These are phyloP conservation scores for Hemileccinum impolitum DNA, from an alignment of 768 basidiomycete genomes.

Conservation along the genomic window DNA sequence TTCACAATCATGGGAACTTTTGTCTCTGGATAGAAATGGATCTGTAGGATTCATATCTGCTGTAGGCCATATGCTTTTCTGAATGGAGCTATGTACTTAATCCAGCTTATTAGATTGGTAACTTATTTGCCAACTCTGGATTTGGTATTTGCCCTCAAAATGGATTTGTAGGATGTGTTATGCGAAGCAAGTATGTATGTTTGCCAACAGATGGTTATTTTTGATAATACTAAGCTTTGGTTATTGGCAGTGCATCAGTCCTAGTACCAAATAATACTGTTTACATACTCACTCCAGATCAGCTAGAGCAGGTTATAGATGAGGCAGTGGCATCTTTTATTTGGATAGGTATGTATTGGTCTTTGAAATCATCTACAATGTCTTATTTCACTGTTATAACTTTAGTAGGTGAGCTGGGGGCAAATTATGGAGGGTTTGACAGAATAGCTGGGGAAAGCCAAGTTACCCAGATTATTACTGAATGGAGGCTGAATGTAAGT, in stretches of 20 bases:
- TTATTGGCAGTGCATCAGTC: background rate
- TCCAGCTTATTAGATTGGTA: background rate
- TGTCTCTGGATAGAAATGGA: background rate
- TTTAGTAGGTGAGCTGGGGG: constrained; percentile 9
- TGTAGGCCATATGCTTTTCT: background rate
- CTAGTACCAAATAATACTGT: background rate
- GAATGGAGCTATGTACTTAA: accelerated
- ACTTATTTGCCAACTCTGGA: accelerated
- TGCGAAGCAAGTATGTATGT: background rate
- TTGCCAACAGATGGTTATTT: no score
- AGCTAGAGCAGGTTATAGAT: constrained; percentile 4
- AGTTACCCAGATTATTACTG: constrained; percentile 6
- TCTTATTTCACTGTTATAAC: background rate
- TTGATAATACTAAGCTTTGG: background rate
- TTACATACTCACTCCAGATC: background rate
- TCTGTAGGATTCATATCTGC: background rate
- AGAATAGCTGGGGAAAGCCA: background rate
- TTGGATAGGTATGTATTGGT: constrained; percentile 9
- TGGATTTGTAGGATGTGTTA: background rate
- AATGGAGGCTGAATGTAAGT: constrained; percentile 16
- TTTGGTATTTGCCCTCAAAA: constrained; percentile 2
- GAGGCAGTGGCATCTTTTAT: constrained; percentile 1
- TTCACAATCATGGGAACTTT: constrained; percentile 7
- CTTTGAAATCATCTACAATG: background rate
- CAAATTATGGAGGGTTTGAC: constrained; percentile 8